These are phyloP conservation scores for Taphrina confusa DNA, from an alignment of 1,139 yeast species.

Conservation along the genomic window DNA sequence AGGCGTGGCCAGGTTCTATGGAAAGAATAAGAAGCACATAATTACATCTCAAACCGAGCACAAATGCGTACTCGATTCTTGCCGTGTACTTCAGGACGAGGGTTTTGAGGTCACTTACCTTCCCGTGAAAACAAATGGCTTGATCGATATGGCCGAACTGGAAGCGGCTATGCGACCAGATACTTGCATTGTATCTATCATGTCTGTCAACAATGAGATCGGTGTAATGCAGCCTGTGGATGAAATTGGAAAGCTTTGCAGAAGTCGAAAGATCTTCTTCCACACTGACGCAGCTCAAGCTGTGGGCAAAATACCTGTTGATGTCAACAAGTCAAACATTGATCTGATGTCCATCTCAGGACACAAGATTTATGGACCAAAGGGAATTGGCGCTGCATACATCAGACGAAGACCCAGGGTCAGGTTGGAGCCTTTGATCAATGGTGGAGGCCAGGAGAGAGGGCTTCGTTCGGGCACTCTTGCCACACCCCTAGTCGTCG, in stretches of 20 bases:
- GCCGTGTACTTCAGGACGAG: constrained; percentile 91
- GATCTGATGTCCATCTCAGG: constrained; percentile 92
- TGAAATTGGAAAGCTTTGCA: constrained; percentile 87
- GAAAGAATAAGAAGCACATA: constrained; percentile 84
- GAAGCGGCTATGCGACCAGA: constrained; percentile 86
- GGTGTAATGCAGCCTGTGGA: constrained; percentile 96
- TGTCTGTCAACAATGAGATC: constrained; percentile 98
- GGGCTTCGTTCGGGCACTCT: constrained; percentile 96
- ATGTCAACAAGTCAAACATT: constrained; percentile 89
- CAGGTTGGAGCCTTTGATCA: constrained; percentile 87
- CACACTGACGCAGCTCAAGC: constrained; percentile 99
- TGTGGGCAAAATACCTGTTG: constrained; percentile 87
- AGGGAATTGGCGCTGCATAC: constrained; percentile 93
- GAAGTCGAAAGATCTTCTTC: constrained; percentile 84
- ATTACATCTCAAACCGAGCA: constrained; percentile 97
- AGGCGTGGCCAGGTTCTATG: constrained; percentile 93
- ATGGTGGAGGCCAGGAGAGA: constrained; percentile 99
- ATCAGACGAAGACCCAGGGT: constrained; percentile 98
- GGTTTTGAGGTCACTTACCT: constrained; percentile 95
- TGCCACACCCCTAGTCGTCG: constrained; percentile 92
- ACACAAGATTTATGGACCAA: constrained; percentile 97
- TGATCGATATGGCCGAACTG: constrained; percentile 72
- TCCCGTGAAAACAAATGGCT: constrained; percentile 79
- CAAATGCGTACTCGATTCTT: constrained; percentile 94
- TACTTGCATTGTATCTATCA: constrained; percentile 85